Base-by-base conservation (phyloP, 1,139 yeast species). In the Geotrichum histeridarum region DNA sequence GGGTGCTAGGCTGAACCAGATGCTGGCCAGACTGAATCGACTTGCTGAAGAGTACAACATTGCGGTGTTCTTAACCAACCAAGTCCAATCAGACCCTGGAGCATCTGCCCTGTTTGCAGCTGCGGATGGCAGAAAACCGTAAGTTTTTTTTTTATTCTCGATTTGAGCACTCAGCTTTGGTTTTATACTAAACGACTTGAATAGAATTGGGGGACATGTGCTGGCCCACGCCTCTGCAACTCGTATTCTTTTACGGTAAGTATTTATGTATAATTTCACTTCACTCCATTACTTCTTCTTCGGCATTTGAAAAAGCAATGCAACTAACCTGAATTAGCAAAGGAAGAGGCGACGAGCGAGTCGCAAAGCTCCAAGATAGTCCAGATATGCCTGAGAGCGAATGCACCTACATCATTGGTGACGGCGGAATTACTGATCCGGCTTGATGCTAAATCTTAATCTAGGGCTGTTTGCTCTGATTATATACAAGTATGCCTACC, bases 61-160 rank as follows among this genome's bases (percentile, higher is more conserved):
- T 42, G 84, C 85, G 0, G 80, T 80, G 1, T 80, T 81, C 59
- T 69, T 81, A 69, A 81, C 85, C 1, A 81, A 81, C 57, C 85
- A 81, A 63, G 84, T 80, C 9, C 86, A 81, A 64, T 78, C 83
- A n/a, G 85, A 81, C 61, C 85, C 85, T 1, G 86, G 86, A 46
- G 86, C 85, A 0, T 79, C 83, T 53, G 80, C 84, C 1, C 67
- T 81, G 54, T 81, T 81, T 70, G 85, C 85, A 0, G 73, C 82
- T 37, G 83, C 82, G 15, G 86, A 82, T 67, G 84, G 85, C 8
- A 73, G 84, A 57, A 81, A 81, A 63, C 86, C 86, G 63, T 68
- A 55, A 55, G 71, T 63, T 14, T 27, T 22, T 6, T 32, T 45
- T 35, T 15, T n/a, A 41, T 27, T 2, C 32, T 41, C n/a, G n/a